Percentiles rank a stretch among this genome's conserved stretches.
phyloP scores from a whole-genome alignment of 2,329 filamentous ascomycete genomes.

The Colletotrichum cereale region DNA sequence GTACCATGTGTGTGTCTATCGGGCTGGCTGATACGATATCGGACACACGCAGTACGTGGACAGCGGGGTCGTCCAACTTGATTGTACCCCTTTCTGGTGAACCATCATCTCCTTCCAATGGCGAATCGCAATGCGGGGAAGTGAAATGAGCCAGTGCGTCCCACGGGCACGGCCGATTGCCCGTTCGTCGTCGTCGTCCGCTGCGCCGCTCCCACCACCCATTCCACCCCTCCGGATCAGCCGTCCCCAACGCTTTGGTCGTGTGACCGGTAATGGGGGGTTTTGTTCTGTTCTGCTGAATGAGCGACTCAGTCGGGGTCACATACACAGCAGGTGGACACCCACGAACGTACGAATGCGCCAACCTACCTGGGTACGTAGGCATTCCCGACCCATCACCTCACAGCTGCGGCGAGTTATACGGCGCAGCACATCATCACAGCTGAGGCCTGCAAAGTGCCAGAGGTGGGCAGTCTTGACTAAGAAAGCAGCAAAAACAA shows the following conservation, averaged over 20 bases:
- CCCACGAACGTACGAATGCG: neutral
- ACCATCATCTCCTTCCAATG: neutral
- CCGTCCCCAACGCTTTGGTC: slow-evolving; percentile 19
- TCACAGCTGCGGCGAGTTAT: neutral
- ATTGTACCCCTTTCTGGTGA: neutral
- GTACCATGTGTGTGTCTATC: neutral
- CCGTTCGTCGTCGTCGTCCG: neutral
- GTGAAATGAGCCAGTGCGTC: slow-evolving; percentile 4
- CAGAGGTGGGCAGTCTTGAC: slow-evolving; percentile 1
- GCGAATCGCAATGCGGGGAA: slow-evolving; percentile 4
- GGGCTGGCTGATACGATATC: slow-evolving; percentile 10
- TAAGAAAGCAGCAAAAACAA: slow-evolving; percentile 12
- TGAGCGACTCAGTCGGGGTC: neutral
- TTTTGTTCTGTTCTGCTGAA: neutral
- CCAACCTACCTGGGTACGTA: neutral
- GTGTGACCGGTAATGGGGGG: slow-evolving; percentile 5
- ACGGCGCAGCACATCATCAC: neutral
- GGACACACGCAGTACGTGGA: slow-evolving; percentile 4
- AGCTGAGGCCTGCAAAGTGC: slow-evolving; percentile 1
- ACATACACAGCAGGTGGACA: neutral
- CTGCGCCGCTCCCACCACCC: neutral
- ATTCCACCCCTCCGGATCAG: slow-evolving; percentile 4
- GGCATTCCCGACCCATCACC: neutral
- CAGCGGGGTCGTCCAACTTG: slow-evolving; percentile 1
- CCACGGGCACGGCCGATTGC: slow-evolving; percentile 2